Base-by-base conservation (phyloP, 257 asterid species). In the Plectranthus barbatus region DNA sequence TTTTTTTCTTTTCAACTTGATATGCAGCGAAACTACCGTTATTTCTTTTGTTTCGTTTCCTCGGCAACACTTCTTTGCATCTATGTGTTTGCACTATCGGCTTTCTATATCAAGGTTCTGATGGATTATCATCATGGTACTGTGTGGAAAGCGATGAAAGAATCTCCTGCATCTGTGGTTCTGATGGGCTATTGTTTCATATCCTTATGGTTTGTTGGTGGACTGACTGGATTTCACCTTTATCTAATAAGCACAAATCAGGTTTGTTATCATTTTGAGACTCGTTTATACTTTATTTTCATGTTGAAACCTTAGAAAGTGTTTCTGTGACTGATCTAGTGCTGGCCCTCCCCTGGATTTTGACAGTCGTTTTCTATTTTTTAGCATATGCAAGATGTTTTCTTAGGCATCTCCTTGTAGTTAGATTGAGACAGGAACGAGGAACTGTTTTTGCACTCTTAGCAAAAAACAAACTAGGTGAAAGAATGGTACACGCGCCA, bases 181-280 rank as follows among this genome's bases (percentile, higher is more conserved):
- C 73, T 93, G 60, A 87, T 90, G 99, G 86, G 66, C 21, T 93
- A 84, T 68, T 80, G 99, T 78, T 93, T 93, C 69, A 84, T 90
- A 70, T 83, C 97, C 75, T 79, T 93, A 57, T 93, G 99, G 99
- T 93, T 93, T 76, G 97, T 93, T 69, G 99, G 99, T 63, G 99
- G 99, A 26, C 95, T 93, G 68, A 85, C 99, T 54, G 97, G 96
- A 64, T 93, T 93, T 77, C 99, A 93, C 76, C 85, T 80, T 51
- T 93, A 90, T 75, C 92, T 93, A 33, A 87, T 90, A 50, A 80
- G 94, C 83, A 78, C 95, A 3, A 93, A 93, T 81, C 99, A 90
- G 97, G 99, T 93, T 60, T 23, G 89, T 72, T 75, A 29, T 48
- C 50, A 37, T 19, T 14, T 42, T 17, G 21, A 33, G 57, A 68